phyloP scores from a whole-genome alignment of 495 filamentous ascomycete genomes.

The Baudoinia panamericana region DNA sequence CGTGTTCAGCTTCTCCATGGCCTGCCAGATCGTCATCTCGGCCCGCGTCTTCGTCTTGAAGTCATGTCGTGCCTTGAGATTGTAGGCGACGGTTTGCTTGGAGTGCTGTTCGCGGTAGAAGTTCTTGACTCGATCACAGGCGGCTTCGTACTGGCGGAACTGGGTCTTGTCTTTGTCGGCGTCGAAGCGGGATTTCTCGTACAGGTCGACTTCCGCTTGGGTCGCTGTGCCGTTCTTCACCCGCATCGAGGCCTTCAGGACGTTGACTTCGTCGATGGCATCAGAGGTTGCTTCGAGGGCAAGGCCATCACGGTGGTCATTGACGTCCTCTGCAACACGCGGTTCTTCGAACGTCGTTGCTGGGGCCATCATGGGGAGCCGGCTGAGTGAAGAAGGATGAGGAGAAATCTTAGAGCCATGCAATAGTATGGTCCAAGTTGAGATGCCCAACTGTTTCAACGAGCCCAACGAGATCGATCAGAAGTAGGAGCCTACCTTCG shows the following conservation, averaged over 20 bases:
- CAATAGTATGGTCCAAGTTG: no score
- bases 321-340: conserved; percentile 23
- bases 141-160: conserved; percentile 67
- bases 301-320: conserved; percentile 43
- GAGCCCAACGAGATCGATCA: no score
- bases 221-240: conserved; percentile 33
- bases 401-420: no score
- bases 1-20: conserved; percentile 79
- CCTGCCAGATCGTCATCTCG: conserved; percentile 75
- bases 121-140: conserved; percentile 64
- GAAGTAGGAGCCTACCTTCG: no score
- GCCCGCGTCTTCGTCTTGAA: conserved; percentile 56
- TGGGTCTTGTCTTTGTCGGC: conserved; percentile 64
- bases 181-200: conserved; percentile 56
- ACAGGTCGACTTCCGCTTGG: conserved; percentile 40
- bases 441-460: no score
- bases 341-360: conserved; percentile 25
- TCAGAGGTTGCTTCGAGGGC: conserved; percentile 73
- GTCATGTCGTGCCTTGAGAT: conserved; percentile 56
- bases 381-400: no score
- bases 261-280: conserved; percentile 67
- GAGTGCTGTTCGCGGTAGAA: conserved; percentile 77
- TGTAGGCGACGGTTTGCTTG: conserved; percentile 77
- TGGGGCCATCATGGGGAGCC: conserved; percentile 30
- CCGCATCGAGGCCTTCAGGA: conserved; percentile 44